Base-by-base conservation (phyloP, 1,139 yeast species). In the Kurtzmaniella quercitrusa region DNA sequence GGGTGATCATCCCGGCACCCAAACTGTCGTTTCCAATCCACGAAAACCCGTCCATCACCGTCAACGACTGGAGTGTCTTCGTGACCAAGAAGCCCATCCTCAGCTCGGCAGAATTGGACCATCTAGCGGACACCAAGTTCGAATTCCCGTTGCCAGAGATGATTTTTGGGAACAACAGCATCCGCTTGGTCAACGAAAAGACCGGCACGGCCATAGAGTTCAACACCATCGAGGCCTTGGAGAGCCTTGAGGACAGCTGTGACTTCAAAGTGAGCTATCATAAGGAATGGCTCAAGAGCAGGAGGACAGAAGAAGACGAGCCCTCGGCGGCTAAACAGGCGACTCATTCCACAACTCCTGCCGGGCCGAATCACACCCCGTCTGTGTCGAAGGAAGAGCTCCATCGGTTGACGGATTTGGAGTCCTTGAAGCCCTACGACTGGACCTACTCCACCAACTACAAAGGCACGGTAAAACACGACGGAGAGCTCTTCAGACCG, bases 381-480 rank as follows among this genome's bases (percentile, higher is more conserved):
- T 14, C 36, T 12, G 16, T 16, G 10, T 31, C 36, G 11, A 31
- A 31, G 14, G 36, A 36, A 19, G 38, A 36, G 11, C 54, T 68
- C 34, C 58, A 62, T 23, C 60, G 56, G 46, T 77, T 83, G 29
- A 66, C 73, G 1, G 72, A 67, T 41, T 49, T 64, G 44, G 74
- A 70, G 41, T 59, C 64, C 1, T 54, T 72, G 41, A 86, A 85
- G 55, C 95, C 96, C 2, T 94, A 81, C 62, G 98, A 93, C 65
- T 93, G 99, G 99, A 93, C 98, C 0, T 93, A 93, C 59, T 79
- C 96, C 0, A 81, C 96, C 0, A 68, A 73, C 41, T 93, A 91
- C 60, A 73, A 70, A 46, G 98, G 98, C 0, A 75, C 84, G 0
- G 54, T 60, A 8, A 55, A 24, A 37, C 41, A 57, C 3, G 48